These are phyloP conservation scores for Fusarium bactridioides DNA, from an alignment of 2,329 filamentous ascomycete species.

Conservation along the genomic window DNA sequence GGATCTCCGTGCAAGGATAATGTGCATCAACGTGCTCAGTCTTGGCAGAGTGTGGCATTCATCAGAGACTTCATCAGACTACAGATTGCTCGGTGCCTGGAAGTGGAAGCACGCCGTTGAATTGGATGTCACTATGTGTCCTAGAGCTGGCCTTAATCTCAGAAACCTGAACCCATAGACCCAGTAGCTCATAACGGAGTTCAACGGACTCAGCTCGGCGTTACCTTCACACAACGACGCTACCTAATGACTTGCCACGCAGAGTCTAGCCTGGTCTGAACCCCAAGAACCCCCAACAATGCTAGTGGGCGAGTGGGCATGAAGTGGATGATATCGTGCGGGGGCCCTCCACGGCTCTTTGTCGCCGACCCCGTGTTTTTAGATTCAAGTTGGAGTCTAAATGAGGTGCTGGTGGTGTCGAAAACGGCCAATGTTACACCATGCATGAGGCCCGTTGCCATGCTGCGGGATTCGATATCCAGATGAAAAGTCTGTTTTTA, in stretches of 20 bases:
- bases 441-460: neutral
- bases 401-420: conserved; percentile 6
- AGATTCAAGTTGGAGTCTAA: conserved; percentile 12
- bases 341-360: conserved; percentile 26
- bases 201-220: conserved; percentile 28
- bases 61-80: neutral
- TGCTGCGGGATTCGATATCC: neutral
- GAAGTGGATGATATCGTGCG: neutral
- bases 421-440: conserved; percentile 22
- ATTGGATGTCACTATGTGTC: conserved; percentile 18
- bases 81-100: conserved; percentile 13
- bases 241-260: conserved; percentile 8
- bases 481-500: conserved; percentile 6
- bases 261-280: conserved; percentile 17
- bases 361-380: conserved; percentile 32
- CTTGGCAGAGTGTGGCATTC: conserved; percentile 9
- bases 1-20: conserved; percentile 19
- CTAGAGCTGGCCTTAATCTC: conserved; percentile 6
- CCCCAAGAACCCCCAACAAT: conserved; percentile 31
- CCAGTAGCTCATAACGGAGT: neutral
- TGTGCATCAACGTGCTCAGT: conserved; percentile 7
- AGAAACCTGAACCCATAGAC: conserved; percentile 14
- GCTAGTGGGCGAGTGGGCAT: conserved; percentile 6
- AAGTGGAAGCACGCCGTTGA: neutral
- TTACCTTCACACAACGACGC: conserved; percentile 26